A percentile compares a stretch with the other conserved stretches of the same genome.
Evolutionary conservation across 306 rosid genomes (phyloP).

Genomic region (Dryas alaskensis): DNA sequence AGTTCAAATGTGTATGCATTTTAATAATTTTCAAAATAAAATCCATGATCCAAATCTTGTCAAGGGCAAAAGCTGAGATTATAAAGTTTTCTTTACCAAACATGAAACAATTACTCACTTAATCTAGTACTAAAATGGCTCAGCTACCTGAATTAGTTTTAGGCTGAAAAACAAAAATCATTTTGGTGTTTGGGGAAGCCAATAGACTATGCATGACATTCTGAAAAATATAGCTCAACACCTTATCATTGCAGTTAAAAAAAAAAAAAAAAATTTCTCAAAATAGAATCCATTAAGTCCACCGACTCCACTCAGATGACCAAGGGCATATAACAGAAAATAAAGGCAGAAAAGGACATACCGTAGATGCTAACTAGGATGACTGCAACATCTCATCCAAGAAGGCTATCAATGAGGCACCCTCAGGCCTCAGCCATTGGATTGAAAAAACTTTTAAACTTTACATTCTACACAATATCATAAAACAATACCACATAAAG

Average conservation of each 20-base stretch:
- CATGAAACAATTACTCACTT: not conserved
- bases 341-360: not conserved
- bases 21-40: not conserved
- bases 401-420: slow-evolving; percentile 4
- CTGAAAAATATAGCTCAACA: not conserved
- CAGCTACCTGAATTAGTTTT: not conserved
- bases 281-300: not conserved
- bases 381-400: not conserved
- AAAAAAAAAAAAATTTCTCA: not conserved
- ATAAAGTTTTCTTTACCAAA: not conserved
- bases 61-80: not conserved
- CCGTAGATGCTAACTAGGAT: not conserved
- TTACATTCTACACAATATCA: not conserved
- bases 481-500: not conserved
- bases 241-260: not conserved
- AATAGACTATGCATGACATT: not conserved
- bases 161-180: not conserved
- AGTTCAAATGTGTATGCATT: not conserved
- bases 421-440: not conserved
- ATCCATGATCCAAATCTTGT: not conserved
- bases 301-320: not conserved
- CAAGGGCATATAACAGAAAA: not conserved
- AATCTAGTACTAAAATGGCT: not conserved
- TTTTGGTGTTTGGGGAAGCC: not conserved
- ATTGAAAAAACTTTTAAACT: not conserved